Percentiles rank a stretch among this genome's conserved stretches.
Conservation (phyloP, 164 flowering plant genomes). For the Euptelea pleiosperma region DNA sequence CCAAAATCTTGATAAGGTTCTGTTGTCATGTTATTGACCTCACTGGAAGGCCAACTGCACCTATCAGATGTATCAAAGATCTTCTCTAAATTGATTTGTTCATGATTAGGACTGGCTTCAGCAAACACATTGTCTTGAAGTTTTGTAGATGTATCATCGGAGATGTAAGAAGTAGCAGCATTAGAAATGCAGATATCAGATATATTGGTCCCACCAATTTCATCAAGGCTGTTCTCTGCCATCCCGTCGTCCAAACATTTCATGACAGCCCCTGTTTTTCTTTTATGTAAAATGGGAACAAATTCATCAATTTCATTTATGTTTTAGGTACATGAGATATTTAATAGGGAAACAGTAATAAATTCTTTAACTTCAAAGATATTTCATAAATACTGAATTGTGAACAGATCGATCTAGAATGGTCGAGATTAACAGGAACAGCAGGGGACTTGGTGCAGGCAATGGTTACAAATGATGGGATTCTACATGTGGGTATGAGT, state of each 20-base stretch:
- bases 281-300: neutral
- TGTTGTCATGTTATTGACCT: neutral
- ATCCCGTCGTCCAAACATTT: neutral
- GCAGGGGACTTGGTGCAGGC: no score
- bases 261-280: neutral
- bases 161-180: neutral
- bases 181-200: neutral
- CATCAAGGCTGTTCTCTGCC: neutral
- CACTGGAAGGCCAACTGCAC: constrained; percentile 6
- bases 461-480: no score
- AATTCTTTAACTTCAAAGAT: no score
- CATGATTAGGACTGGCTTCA: neutral
- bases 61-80: constrained; percentile 5
- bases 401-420: no score
- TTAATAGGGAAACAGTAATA: no score
- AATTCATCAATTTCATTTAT: neutral
- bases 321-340: no score
- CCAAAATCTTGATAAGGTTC: neutral
- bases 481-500: no score
- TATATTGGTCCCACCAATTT: neutral
- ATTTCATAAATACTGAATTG: no score
- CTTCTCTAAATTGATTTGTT: neutral
- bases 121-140: neutral
- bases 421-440: no score
- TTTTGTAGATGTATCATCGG: neutral